Evolutionary conservation across 2,329 filamentous ascomycete species (phyloP), one percentile per base, ranked within the genome.

Genomic region (Ascomycota sp.): DNA sequence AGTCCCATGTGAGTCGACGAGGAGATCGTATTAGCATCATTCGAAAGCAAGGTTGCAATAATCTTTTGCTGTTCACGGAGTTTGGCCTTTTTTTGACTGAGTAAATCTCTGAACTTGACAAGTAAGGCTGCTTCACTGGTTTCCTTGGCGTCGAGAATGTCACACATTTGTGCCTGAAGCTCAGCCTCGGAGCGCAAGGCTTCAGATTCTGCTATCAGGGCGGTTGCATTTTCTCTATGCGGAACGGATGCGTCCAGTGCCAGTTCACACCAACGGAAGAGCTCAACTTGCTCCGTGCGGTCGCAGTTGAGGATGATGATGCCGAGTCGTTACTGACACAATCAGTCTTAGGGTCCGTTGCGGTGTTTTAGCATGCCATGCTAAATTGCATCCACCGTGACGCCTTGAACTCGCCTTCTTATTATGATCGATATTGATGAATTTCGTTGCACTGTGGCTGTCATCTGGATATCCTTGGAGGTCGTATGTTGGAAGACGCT

Each of bases 41-140:
- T 27, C 15, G 20, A n/a, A 4, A 62, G 59, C 3, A 57, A 57
- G 2, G 53, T 39, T 4, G 54, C 48, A 17, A 82, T 50, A 13
- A 77, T 50, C 24, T 65, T 62, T 41, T 77, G 71, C 50, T 82
- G 76, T 40, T 82, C 67, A 26, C 78, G 56, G 29, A 85, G 83
- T 51, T 79, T 83, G 30, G 74, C 56, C 50, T 85, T 85, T 55
- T 86, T 86, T 46, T 76, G 69, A 40, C 85, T 85, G 2, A 85
- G 54, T 2, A 86, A 55, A 32, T 67, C 58, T 32, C 68, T 63
- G 40, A 81, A 81, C 45, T 80, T 81, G 35, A 67, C 64, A 2
- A 85, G 51, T 32, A 85, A 52, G 12, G 63, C 61, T 1, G 61
- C 60, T 48, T 85, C 77, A 36, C 80, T 65, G 12, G 68, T 64